Conservation (phyloP, 2,329 filamentous ascomycete species). For the Ceratocystis cubensis region DNA sequence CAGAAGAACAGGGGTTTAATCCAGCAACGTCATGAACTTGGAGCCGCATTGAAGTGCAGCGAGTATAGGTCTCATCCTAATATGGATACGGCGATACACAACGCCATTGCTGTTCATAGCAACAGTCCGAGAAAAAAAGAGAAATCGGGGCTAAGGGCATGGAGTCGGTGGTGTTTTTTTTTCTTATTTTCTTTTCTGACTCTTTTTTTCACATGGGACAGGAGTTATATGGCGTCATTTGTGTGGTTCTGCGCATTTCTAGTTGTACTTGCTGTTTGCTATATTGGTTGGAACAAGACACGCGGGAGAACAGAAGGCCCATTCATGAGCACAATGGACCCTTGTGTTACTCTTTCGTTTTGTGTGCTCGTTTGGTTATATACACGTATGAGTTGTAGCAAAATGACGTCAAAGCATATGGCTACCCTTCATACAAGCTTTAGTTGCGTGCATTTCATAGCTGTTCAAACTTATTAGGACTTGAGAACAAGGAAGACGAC, state of each 20-base stretch:
- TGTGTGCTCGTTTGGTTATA: background rate
- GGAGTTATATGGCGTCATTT: background rate
- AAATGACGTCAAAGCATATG: too few species aligned
- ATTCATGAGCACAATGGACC: background rate
- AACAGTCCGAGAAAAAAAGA: background rate
- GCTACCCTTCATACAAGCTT: too few species aligned
- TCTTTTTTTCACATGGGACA: background rate
- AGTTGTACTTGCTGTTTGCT: background rate
- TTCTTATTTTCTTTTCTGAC: background rate
- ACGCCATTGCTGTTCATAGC: background rate
- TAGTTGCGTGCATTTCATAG: too few species aligned
- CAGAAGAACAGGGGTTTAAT: background rate
- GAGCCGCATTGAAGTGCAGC: background rate
- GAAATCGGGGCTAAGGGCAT: background rate
- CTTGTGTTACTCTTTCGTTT: background rate
- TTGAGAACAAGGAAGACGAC: too few species aligned
- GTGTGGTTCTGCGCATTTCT: background rate
- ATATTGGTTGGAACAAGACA: background rate
- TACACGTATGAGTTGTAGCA: too few species aligned
- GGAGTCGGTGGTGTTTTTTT: background rate
- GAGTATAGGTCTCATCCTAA: too few species aligned
- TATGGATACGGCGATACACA: background rate
- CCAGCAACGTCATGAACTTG: background rate
- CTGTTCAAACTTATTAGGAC: too few species aligned
- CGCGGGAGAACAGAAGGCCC: background rate